A percentile compares a stretch with the other conserved stretches of the same genome.
Evolutionary conservation across 257 asterid genomes (phyloP).

Genomic region (Catharanthus roseus): DNA sequence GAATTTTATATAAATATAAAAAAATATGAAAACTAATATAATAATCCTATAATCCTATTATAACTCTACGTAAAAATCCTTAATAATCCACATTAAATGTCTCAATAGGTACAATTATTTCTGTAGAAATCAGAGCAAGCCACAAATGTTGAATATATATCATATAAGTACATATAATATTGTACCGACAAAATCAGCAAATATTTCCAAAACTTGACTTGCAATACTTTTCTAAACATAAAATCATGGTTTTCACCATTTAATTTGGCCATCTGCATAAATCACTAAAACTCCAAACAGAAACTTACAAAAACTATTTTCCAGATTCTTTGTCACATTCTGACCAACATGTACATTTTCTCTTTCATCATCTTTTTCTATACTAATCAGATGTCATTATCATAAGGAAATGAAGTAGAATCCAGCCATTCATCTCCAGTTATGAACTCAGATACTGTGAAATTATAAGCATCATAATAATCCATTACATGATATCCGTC

Average conservation of each 20-base stretch:
- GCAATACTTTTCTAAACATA: background rate
- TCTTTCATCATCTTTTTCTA: too few species aligned
- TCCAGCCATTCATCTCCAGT: conserved; percentile 76
- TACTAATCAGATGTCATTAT: conserved; percentile 49
- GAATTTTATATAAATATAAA: too few species aligned
- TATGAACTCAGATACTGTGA: conserved; percentile 61
- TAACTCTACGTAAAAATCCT: too few species aligned
- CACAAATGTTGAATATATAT: too few species aligned
- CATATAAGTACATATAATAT: too few species aligned
- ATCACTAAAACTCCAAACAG: background rate
- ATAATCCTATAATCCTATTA: too few species aligned
- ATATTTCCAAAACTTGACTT: background rate
- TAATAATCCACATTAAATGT: too few species aligned
- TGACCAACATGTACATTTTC: background rate
- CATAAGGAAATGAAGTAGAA: conserved; percentile 83
- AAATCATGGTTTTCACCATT: background rate
- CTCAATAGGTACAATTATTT: too few species aligned
- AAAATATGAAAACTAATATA: too few species aligned
- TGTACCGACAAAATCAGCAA: background rate
- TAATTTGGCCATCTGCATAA: background rate
- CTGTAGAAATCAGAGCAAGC: too few species aligned
- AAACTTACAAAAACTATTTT: background rate
- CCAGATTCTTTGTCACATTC: too few species aligned
- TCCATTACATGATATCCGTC: conserved; percentile 61
- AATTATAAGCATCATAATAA: conserved; percentile 52